Evolutionary conservation across 768 basidiomycete species (phyloP).

Genomic region (Amanita rimosa): DNA sequence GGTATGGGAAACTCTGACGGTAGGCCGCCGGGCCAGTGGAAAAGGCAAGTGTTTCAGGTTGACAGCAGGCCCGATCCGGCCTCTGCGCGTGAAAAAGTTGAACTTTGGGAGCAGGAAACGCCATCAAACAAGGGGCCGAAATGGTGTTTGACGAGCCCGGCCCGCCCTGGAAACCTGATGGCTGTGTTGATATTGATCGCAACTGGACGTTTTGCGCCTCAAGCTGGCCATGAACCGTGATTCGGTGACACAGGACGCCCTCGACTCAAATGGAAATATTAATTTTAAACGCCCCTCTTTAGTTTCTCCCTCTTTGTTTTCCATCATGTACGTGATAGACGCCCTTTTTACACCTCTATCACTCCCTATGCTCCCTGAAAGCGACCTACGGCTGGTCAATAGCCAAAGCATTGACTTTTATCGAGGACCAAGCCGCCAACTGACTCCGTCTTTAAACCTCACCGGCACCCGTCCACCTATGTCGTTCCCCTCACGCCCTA

Average conservation of each 20-base stretch:
- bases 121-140: neutral
- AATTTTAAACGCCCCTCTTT: neutral
- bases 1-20: too few relatives aligned
- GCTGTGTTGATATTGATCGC: slow-evolving; percentile 2
- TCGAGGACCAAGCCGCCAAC: too few relatives aligned
- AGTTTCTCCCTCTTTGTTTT: neutral
- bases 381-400: neutral
- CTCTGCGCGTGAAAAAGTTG: neutral
- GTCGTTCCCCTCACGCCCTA: neutral
- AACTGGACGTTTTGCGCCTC: neutral
- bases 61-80: neutral
- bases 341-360: neutral
- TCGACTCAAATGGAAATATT: neutral
- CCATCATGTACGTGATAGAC: neutral
- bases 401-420: neutral
- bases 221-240: neutral
- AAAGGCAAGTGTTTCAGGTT: neutral
- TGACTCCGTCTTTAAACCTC: neutral
- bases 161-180: neutral
- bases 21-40: too few relatives aligned
- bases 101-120: neutral
- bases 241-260: neutral
- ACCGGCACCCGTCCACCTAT: neutral
- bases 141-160: neutral
- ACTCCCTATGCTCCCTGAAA: neutral